Conservation (phyloP, 2,329 filamentous ascomycete species). For the Fusarium redolens region DNA sequence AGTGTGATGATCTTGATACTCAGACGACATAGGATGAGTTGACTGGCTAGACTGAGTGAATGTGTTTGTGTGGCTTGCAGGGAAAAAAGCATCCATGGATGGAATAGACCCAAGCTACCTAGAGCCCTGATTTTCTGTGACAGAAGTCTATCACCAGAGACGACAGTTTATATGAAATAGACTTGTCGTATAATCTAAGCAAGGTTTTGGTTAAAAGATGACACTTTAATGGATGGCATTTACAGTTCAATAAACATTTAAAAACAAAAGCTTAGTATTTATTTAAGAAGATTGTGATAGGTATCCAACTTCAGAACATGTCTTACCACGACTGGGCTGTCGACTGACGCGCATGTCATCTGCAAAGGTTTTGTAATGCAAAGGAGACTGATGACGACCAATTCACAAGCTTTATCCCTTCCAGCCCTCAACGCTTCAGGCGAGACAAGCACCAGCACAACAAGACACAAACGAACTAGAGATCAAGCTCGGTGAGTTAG, state of each 20-base stretch:
- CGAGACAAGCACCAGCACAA: conserved; percentile 21
- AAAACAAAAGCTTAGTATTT: not conserved
- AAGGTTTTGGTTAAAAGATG: not conserved
- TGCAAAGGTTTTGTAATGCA: conserved; percentile 14
- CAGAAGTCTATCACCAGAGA: not conserved
- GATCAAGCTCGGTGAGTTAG: conserved; percentile 41
- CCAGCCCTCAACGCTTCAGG: conserved; percentile 24
- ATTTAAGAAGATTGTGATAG: not conserved
- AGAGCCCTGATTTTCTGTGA: not conserved
- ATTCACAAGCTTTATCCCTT: conserved; percentile 16
- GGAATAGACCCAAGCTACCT: not conserved
- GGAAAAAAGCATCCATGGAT: not conserved
- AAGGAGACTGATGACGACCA: conserved; percentile 28
- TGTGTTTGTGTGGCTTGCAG: not conserved
- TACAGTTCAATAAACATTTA: not conserved
- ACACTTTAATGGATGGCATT: not conserved
- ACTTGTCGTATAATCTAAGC: not conserved
- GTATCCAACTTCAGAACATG: not conserved
- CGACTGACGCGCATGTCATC: conserved; percentile 37
- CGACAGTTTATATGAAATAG: not conserved
- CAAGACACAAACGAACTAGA: conserved; percentile 23
- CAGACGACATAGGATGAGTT: not conserved
- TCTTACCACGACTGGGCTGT: conserved; percentile 11
- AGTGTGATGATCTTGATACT: not conserved
- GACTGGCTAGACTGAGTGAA: not conserved